Evolutionary conservation across 768 basidiomycete species (phyloP).

Genomic region (Pholiota molesta): DNA sequence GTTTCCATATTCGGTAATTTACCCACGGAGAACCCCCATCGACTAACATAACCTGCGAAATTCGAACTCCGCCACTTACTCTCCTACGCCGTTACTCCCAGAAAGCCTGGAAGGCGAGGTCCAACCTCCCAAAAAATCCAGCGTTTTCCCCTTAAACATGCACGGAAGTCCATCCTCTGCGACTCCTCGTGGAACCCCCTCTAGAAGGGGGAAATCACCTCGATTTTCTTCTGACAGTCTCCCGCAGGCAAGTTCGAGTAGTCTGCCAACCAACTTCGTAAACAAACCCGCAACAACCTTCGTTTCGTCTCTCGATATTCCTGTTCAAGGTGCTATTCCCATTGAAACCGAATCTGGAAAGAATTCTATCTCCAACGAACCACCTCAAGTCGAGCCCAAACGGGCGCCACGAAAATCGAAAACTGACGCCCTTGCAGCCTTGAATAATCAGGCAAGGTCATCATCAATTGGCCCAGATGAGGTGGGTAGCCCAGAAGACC

Average conservation of each 20-base stretch:
- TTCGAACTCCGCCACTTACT: constrained; percentile 51
- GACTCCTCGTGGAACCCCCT: constrained; percentile 59
- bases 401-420: constrained; percentile 90
- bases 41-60: constrained; percentile 44
- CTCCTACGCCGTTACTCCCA: constrained; percentile 43
- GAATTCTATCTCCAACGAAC: constrained; percentile 35
- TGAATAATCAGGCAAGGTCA: constrained; percentile 68
- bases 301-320: constrained; percentile 74
- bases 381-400: constrained; percentile 50
- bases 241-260: constrained; percentile 48
- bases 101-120: constrained; percentile 43
- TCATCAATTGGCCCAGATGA: constrained; percentile 59
- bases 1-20: constrained; percentile 38
- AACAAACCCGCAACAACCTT: constrained; percentile 55
- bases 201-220: constrained; percentile 66
- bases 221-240: constrained; percentile 51
- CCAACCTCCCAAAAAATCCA: constrained; percentile 37
- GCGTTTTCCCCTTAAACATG: constrained; percentile 37
- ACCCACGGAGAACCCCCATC: constrained; percentile 49
- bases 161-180: constrained; percentile 48
- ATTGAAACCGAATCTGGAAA: constrained; percentile 52
- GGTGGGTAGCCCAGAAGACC: constrained; percentile 47
- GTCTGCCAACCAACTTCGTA: constrained; percentile 49
- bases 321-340: constrained; percentile 73
- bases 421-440: constrained; percentile 81